Evolutionary conservation across 2,329 filamentous ascomycete genomes (phyloP).

Genomic region (Coleophoma cylindrospora): DNA sequence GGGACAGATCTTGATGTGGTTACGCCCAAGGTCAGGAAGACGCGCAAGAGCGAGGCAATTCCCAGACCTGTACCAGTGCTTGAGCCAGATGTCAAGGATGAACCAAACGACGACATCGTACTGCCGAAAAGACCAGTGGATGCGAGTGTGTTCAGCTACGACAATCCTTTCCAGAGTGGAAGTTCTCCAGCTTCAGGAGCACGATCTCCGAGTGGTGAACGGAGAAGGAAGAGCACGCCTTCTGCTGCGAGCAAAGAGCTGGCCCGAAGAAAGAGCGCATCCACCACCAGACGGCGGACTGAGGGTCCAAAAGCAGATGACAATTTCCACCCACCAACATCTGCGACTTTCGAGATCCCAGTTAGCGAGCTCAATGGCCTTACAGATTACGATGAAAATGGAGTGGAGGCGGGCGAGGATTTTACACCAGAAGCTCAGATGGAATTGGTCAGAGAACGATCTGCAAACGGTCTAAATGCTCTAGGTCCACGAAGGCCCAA

Average conservation of each 20-base stretch:
- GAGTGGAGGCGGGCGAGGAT: conserved; percentile 74
- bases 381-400: conserved; percentile 35
- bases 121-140: conserved; percentile 32
- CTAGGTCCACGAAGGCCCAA: conserved; percentile 35
- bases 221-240: conserved; percentile 34
- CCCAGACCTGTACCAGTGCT: conserved; percentile 10
- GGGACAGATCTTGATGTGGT: conserved; percentile 34
- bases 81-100: conserved; percentile 36
- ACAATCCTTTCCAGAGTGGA: conserved; percentile 91
- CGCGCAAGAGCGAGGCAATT: conserved; percentile 41
- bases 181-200: conserved; percentile 58
- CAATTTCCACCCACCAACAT: conserved; percentile 45
- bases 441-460: conserved; percentile 68
- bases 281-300: conserved; percentile 44
- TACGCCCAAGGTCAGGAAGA: conserved; percentile 38
- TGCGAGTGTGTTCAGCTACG: conserved; percentile 69
- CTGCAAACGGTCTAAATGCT: conserved; percentile 44
- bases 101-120: conserved; percentile 13
- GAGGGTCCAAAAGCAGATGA: conserved; percentile 41
- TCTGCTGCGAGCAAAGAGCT: conserved; percentile 30
- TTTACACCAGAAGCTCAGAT: conserved; percentile 90
- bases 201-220: conserved; percentile 42
- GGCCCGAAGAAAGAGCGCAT: conserved; percentile 27
- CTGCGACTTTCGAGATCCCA: conserved; percentile 54
- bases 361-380: conserved; percentile 34